Base-by-base conservation (phyloP, 1,139 yeast species). In the Debaryomyces singareniensis region DNA sequence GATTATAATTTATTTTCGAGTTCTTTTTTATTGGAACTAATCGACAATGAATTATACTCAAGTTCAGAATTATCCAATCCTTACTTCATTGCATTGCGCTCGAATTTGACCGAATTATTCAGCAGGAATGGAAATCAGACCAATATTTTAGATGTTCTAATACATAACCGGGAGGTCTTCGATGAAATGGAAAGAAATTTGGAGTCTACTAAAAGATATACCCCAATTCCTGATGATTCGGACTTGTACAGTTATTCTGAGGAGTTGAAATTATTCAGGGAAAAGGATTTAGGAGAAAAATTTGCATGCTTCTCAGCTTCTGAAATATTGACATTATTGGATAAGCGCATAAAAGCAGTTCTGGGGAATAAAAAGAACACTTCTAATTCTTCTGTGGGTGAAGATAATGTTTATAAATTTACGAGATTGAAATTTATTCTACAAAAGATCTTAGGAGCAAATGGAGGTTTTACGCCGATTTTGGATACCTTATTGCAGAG, bases 401-500 rank as follows among this genome's bases (percentile, higher is more conserved):
- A 39, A 33, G 41, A 34, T 5, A 47, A 46, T 18, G 42, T 47
- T 7, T 39, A 39, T 15, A 38, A 44, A 9, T 52, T 45, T 27
- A 43, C 49, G 29, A 44, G 51, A 29, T 43, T 54, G 29, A 39
- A 41, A 29, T 38, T 43, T 30, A 42, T 47, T 20, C 44, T 58
- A 29, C 29, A 27, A 2, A 34, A 37, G 4, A 42, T 61, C 21
- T 59, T 61, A 30, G 38, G 36, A 6, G 25, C 45, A 10, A 61
- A 63, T 39, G 57, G 57, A 5, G 54, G 53, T 2, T 37, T 59
- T 30, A 57, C 66, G 5, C 54, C 44, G 13, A 49, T 57, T 6
- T 51, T 65, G 37, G 69, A 64, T 37, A 44, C 56, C 3, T 44
- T 62, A 2, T 36, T 59, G 25, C 43, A 43, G 10, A 53, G 53